Evolutionary conservation across 106 monocot genomes (phyloP), one percentile per base, ranked within the genome.

Genomic region (Amphibolis antarctica): DNA sequence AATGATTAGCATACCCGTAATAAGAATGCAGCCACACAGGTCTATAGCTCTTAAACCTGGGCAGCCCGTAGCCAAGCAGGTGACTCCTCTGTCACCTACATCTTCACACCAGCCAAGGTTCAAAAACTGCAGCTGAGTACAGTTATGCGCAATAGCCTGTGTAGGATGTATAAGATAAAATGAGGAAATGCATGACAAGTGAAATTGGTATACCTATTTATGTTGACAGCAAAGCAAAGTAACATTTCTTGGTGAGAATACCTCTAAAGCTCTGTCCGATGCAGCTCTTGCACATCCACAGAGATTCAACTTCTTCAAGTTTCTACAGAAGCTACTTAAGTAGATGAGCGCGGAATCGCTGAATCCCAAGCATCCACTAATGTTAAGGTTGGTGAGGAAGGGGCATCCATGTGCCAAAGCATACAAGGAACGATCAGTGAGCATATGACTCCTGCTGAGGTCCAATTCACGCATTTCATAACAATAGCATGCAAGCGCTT

Each of bases 41-140:
- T 98, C 83, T 27, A 98, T 42, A 55, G 87, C 79, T 46, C 81
- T 71, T 10, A 98, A 71, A 75, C 88, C 79, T 36, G 87, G 91
- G 50, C 98, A 98, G 28, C 87, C 82, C 21, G 69, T 55, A 55
- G 87, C 91, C 76, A 98, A 78, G 55, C 82, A 77, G 20, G 67
- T 74, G 1, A 98, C 87, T 43, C 98, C 98, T 74, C 85, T 79
- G 62, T 98, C 91, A 62, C 53, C 82, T 4, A 91, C 63, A 61
- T 65, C 64, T 24, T 98, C 98, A 64, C 98, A 98, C 91, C 91
- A 98, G 23, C 98, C 98, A 21, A 98, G 68, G 69, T 76, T 98
- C 68, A 98, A 64, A 5, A 55, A 74, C 46, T 98, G 84, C 45
- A 98, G 45, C 50, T 83, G 80, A 15, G 49, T 64, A 31, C 90